phyloP scores from a whole-genome alignment of 352 stramenopile species.

The Hyaloperonospora arabidopsidis region DNA sequence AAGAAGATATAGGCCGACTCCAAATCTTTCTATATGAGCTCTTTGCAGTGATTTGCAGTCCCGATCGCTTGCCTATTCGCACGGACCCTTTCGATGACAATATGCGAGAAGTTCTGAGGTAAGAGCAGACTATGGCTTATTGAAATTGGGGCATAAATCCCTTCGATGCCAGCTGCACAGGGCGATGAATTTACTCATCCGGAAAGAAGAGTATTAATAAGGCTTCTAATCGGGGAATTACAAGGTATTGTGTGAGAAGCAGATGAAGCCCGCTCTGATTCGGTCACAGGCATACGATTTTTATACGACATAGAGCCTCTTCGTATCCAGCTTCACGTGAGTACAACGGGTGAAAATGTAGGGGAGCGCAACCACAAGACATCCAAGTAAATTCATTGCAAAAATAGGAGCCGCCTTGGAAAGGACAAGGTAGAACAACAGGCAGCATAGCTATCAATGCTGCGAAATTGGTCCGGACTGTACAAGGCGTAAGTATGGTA shows the following conservation, averaged over 20 bases:
- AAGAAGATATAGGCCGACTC: not conserved
- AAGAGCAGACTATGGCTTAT: too few relatives aligned
- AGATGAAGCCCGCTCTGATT: not conserved
- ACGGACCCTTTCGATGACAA: not conserved
- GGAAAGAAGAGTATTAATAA: too few relatives aligned
- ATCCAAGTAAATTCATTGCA: too few relatives aligned
- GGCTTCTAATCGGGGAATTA: too few relatives aligned
- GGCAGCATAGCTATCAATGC: not conserved
- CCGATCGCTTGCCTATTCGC: not conserved
- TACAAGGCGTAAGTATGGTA: not conserved
- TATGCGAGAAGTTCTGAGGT: not conserved
- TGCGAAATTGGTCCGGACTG: not conserved
- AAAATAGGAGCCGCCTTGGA: too few relatives aligned
- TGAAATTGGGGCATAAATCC: too few relatives aligned
- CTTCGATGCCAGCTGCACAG: too few relatives aligned
- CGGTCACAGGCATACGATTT: not conserved
- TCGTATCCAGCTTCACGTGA: not conserved
- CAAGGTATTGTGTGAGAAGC: too few relatives aligned
- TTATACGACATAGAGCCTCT: not conserved
- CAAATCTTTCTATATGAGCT: not conserved
- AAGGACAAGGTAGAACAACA: too few relatives aligned
- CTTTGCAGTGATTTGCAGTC: not conserved
- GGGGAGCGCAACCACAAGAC: too few relatives aligned
- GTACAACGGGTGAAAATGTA: not conserved
- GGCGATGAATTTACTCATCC: too few relatives aligned